Percentiles rank a stretch among this genome's conserved stretches.
phyloP scores from a whole-genome alignment of 106 monocot species.

The Allium cepa region DNA sequence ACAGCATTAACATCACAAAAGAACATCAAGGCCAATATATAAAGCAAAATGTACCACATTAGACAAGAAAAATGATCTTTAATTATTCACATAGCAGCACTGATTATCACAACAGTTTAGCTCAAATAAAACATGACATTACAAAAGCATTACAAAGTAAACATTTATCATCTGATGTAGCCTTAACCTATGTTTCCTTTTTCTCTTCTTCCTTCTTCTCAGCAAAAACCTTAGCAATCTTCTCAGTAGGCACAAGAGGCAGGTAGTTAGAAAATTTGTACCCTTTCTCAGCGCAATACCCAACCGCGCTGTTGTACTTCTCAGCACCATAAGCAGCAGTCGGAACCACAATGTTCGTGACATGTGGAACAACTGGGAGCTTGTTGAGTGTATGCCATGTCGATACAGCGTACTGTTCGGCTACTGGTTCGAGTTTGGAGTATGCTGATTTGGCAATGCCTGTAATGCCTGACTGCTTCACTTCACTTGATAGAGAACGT shows the following conservation, averaged over 20 bases:
- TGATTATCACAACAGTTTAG: not conserved
- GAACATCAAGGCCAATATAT: no score
- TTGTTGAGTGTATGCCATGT: constrained; percentile 47
- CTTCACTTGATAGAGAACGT: constrained; percentile 20
- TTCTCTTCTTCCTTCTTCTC: not conserved
- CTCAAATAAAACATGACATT: not conserved
- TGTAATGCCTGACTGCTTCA: constrained; percentile 24
- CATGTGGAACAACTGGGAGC: constrained; percentile 47
- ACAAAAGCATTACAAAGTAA: not conserved
- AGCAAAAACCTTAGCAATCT: constrained; percentile 51
- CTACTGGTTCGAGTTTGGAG: constrained; percentile 27
- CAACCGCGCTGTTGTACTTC: constrained; percentile 43
- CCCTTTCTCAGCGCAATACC: constrained; percentile 14
- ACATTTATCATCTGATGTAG: not conserved
- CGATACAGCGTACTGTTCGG: constrained; percentile 37
- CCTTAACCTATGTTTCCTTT: not conserved
- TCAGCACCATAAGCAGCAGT: constrained; percentile 47
- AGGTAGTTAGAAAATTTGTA: constrained; percentile 22
- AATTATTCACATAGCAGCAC: not conserved
- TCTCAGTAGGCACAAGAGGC: constrained; percentile 44
- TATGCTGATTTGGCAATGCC: constrained; percentile 12
- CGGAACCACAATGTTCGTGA: constrained; percentile 37
- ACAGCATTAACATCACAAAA: no score
- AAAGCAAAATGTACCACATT: no score
- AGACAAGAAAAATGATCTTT: not conserved